phyloP scores from a whole-genome alignment of 2,329 filamentous ascomycete genomes.

The Penicillium sclerotigenum region DNA sequence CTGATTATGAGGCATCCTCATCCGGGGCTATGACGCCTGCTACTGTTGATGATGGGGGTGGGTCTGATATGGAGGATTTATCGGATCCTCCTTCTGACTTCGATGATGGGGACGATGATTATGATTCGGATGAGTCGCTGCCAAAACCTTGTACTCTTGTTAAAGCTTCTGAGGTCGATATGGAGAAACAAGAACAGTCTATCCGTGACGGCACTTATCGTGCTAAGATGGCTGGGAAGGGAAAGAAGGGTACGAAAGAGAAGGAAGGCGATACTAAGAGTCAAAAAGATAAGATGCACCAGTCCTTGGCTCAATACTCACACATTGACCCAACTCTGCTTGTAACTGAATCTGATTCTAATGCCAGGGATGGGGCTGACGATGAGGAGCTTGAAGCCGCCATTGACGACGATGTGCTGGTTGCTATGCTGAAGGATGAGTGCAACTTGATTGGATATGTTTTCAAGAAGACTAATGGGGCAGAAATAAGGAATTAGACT shows the following conservation, averaged over 20 bases:
- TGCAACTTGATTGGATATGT: constrained; percentile 40
- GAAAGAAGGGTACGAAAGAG: constrained; percentile 3
- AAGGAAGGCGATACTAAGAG: constrained; percentile 13
- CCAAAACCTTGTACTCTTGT: constrained; percentile 34
- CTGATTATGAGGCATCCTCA: not conserved
- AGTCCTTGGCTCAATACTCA: constrained; percentile 43
- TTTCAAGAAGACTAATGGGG: constrained; percentile 38
- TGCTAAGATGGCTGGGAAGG: not conserved
- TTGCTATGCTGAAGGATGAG: constrained; percentile 38
- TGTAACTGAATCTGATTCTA: constrained; percentile 3
- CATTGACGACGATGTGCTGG: constrained; percentile 36
- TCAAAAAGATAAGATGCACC: constrained; percentile 40
- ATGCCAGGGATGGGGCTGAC: not conserved
- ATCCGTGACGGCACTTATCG: constrained; percentile 22
- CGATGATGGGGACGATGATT: constrained; percentile 14
- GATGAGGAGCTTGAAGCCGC: constrained; percentile 22
- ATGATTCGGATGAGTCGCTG: constrained; percentile 22
- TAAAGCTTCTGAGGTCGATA: constrained; percentile 42
- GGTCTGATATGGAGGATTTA: constrained; percentile 4
- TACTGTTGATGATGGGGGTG: constrained; percentile 3
- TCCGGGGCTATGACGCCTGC: constrained; percentile 13
- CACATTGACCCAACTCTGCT: constrained; percentile 43
- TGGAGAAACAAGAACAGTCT: constrained; percentile 35
- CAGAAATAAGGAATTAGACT: constrained; percentile 17
- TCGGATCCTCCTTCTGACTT: not conserved